These are phyloP conservation scores for Aquilaria sinensis DNA, from an alignment of 345 rosid genomes.

Conservation along the genomic window DNA sequence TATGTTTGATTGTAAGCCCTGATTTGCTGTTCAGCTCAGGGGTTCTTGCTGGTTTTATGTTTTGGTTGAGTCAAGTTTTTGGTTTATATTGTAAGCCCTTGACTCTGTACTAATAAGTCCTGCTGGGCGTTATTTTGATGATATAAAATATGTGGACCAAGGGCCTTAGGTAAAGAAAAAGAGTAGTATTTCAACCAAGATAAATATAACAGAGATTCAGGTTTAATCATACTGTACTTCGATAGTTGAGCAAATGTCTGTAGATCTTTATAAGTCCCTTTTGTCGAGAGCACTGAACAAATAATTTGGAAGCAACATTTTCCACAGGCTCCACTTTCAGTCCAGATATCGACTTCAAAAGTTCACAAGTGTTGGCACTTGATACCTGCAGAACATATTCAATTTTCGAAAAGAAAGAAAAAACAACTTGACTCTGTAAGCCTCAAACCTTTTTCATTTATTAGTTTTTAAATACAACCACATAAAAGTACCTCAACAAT, in stretches of 20 bases:
- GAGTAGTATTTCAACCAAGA: not conserved
- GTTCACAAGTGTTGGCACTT: slow-evolving; percentile 69
- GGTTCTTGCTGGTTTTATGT: too few species aligned
- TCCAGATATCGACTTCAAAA: slow-evolving; percentile 79
- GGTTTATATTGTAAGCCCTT: too few species aligned
- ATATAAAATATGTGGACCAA: too few species aligned
- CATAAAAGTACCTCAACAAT: slow-evolving; percentile 76
- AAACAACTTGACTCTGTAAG: slow-evolving; percentile 7
- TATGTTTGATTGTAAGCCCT: too few species aligned
- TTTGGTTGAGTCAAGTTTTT: too few species aligned
- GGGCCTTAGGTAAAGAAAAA: too few species aligned
- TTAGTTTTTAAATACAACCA: not conserved
- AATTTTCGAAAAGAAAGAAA: slow-evolving; percentile 14
- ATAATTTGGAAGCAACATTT: slow-evolving; percentile 80
- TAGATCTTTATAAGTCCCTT: slow-evolving; percentile 89
- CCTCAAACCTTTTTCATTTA: not conserved
- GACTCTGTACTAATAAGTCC: too few species aligned
- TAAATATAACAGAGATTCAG: slow-evolving; percentile 7
- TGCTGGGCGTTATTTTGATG: too few species aligned
- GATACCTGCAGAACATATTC: slow-evolving; percentile 52
- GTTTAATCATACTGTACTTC: slow-evolving; percentile 44
- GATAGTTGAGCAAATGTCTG: slow-evolving; percentile 86
- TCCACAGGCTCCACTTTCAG: slow-evolving; percentile 91
- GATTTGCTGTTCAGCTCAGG: too few species aligned
- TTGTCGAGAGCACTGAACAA: slow-evolving; percentile 98